Percentiles rank a stretch among this genome's conserved stretches.
phyloP scores from a whole-genome alignment of 164 flowering plant genomes.

The Tetracentron sinense region DNA sequence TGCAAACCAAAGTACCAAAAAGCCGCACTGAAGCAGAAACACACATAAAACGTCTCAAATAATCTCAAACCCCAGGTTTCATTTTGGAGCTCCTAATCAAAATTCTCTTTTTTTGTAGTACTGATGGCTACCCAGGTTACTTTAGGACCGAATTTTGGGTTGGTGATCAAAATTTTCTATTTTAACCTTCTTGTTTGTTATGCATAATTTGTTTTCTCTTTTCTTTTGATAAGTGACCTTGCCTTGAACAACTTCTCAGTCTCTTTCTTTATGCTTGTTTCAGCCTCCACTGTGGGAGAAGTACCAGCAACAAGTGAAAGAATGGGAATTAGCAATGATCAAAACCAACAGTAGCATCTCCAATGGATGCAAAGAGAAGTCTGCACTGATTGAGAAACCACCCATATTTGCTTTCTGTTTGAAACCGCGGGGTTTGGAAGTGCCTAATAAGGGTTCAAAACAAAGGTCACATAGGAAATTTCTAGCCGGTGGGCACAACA shows the following conservation, averaged over 20 bases:
- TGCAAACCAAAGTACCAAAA: too few relatives aligned
- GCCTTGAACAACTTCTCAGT: not conserved
- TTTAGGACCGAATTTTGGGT: too few relatives aligned
- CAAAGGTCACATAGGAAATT: constrained; percentile 75
- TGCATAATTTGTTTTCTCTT: not conserved
- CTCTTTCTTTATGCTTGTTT: constrained; percentile 21
- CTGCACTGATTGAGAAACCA: constrained; percentile 55
- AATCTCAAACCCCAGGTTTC: too few relatives aligned
- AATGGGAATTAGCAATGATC: constrained; percentile 58
- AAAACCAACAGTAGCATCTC: constrained; percentile 35
- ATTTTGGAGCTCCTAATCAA: too few relatives aligned
- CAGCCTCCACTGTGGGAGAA: constrained; percentile 96
- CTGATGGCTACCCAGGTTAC: too few relatives aligned
- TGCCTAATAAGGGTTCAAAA: constrained; percentile 79
- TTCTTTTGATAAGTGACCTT: not conserved
- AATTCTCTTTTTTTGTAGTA: too few relatives aligned
- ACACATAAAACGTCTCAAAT: too few relatives aligned
- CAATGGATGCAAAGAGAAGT: constrained; percentile 47
- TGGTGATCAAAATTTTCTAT: too few relatives aligned
- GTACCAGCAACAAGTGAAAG: constrained; percentile 72
- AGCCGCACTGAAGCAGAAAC: too few relatives aligned
- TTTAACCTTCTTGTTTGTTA: too few relatives aligned
- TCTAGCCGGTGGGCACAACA: constrained; percentile 44
- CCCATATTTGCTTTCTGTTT: constrained; percentile 94
- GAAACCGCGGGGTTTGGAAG: constrained; percentile 90